Base-by-base conservation (phyloP, 441 rosid genomes). In the Adansonia madagascariensis region DNA sequence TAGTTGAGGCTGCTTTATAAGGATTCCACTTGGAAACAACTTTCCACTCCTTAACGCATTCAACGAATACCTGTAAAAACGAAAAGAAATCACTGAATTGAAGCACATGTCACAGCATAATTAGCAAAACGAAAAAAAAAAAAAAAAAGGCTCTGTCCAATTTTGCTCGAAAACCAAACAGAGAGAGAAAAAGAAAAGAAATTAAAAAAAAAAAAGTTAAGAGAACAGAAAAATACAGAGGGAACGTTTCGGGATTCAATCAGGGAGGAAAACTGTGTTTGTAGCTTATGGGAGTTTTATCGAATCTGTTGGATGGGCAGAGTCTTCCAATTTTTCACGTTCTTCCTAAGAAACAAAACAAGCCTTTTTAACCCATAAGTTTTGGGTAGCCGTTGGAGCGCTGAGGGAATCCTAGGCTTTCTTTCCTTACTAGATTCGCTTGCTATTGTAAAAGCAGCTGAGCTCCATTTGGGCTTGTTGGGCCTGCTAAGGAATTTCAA, bases 1-100 rank as follows among this genome's bases (percentile, higher is more conserved):
- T 93, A 91, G 69, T 92, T 88, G 79, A 93, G 92, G 69, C 98
- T 97, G 62, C 87, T 31, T 81, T 82, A 72, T 74, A 82, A 7
- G 97, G 95, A 84, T 89, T 84, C 98, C 98, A 95, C 78, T 77
- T 81, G 49, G 84, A 79, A 80, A 80, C 88, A 7, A 94, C 98
- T 24, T 89, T 80, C 99, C 97, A 90, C 0, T 85, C 81, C 83
- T 84, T 85, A 59, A 77, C 78, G 76, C 92, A 88, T 76, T 94
- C 91, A 62, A 76, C 71, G 53, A 93, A 83, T 10, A 91, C 97
- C 97, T 93, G 70, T 24, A 69, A 56, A 73, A 53, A 35, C n/a
- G 3, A 47, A 44, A 9, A 9, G 6, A 62, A 72, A 27, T 31
- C 61, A 57, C 0, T 53, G 24, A 4, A 52, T 56, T 77, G 41